Conservation (phyloP, 192 early-diverging fungal genomes). For the Dimargaris verticillata region DNA sequence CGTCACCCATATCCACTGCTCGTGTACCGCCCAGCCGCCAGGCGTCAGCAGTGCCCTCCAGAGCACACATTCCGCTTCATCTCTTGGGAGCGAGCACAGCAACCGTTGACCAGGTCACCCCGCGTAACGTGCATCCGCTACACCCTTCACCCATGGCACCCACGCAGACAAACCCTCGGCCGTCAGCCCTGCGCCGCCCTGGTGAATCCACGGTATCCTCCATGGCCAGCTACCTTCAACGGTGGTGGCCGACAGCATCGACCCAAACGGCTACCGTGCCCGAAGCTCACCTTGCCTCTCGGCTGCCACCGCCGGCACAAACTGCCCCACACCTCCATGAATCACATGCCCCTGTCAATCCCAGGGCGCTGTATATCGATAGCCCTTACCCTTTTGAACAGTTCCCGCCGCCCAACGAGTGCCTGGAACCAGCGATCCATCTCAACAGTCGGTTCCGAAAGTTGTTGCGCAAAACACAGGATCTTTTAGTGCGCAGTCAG, state of each 20-base stretch:
- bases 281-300: too few relatives aligned
- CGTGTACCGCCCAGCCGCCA: not conserved
- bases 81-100: not conserved
- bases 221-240: not conserved
- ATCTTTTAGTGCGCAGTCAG: not conserved
- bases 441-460: not conserved
- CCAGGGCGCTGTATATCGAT: not conserved
- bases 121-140: not conserved
- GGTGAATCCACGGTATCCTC: not conserved
- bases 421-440: not conserved
- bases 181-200: not conserved
- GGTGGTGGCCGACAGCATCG: too few relatives aligned
- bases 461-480: not conserved
- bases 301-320: not conserved
- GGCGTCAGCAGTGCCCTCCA: not conserved
- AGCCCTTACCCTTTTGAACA: not conserved
- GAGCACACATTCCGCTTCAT: not conserved
- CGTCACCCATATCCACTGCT: not conserved
- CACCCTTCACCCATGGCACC: too few relatives aligned
- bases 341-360: not conserved
- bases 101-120: not conserved
- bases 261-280: not conserved
- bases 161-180: too few relatives aligned
- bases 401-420: not conserved
- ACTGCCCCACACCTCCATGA: not conserved